These are phyloP conservation scores for Deuterostichococcus epilithicus DNA, from an alignment of 139 green algal species.

Conservation along the genomic window DNA sequence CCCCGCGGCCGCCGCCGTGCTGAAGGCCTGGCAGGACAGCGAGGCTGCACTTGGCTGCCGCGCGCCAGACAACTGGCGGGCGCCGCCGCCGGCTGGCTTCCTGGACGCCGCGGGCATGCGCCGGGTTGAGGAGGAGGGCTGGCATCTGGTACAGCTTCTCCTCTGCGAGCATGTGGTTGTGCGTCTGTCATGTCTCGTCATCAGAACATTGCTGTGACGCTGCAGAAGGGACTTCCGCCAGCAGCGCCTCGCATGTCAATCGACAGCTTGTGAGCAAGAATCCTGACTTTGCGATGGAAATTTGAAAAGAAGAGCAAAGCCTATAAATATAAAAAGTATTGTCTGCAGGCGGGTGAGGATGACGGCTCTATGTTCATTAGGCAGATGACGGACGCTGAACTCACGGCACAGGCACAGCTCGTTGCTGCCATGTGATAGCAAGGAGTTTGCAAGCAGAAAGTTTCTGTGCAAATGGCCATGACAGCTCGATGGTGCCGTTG, in stretches of 20 bases:
- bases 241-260: not conserved
- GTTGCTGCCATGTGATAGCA: not conserved
- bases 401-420: not conserved
- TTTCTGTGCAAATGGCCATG: no score
- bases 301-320: not conserved
- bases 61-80: constrained; percentile 29
- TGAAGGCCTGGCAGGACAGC: not conserved
- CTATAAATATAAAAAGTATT: not conserved
- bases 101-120: constrained; percentile 20
- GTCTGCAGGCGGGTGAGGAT: constrained; percentile 14
- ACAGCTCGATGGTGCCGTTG: no score
- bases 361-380: constrained; percentile 24
- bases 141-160: constrained; percentile 8
- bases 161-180: not conserved
- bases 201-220: no score
- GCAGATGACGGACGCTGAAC: constrained; percentile 26
- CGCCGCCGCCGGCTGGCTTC: constrained; percentile 30
- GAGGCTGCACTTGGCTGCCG: not conserved
- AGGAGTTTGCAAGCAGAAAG: no score
- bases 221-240: no score
- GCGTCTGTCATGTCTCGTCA: no score
- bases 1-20: not conserved
- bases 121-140: constrained; percentile 9
- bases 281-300: not conserved
- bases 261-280: not conserved